A percentile compares a stretch with the other conserved stretches of the same genome.
These are phyloP conservation scores for Dendrobium nobile DNA, from an alignment of 106 monocot genomes.

Conservation along the genomic window DNA sequence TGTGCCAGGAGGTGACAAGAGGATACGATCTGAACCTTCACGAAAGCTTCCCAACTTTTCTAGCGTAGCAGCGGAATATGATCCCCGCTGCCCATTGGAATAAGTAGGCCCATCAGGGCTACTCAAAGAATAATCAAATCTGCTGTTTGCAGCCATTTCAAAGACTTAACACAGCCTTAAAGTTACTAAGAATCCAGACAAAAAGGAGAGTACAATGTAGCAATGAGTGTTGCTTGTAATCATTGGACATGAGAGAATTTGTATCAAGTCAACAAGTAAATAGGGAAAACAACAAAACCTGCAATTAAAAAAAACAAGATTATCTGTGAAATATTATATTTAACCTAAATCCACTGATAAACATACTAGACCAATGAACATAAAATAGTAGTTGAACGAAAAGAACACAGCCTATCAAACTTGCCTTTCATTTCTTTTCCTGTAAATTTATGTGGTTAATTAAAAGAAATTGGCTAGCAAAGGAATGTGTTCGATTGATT, in stretches of 20 bases:
- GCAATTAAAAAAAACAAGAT: not conserved
- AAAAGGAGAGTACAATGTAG: not conserved
- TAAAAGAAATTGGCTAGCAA: not conserved
- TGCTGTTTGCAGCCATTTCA: slow-evolving; percentile 39
- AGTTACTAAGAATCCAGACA: not conserved
- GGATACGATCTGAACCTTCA: slow-evolving; percentile 28
- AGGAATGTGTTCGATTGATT: not conserved
- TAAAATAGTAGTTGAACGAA: not conserved
- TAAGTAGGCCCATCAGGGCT: slow-evolving; percentile 38
- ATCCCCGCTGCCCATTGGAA: slow-evolving; percentile 28
- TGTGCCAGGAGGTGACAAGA: slow-evolving; percentile 15
- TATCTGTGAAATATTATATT: not conserved
- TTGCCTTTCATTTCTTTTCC: not conserved
- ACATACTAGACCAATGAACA: not conserved
- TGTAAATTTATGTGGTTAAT: not conserved
- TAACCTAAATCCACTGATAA: not conserved
- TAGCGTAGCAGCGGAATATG: slow-evolving; percentile 16
- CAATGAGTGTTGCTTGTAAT: not conserved
- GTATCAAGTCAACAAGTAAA: not conserved
- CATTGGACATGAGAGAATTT: not conserved
- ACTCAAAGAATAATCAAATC: slow-evolving; percentile 34
- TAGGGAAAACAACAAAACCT: not conserved
- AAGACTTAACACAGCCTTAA: not conserved
- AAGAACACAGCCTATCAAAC: not conserved
- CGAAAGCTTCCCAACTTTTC: slow-evolving; percentile 53